Base-by-base conservation (phyloP, 306 rosid species). In the Quercus dentata region DNA sequence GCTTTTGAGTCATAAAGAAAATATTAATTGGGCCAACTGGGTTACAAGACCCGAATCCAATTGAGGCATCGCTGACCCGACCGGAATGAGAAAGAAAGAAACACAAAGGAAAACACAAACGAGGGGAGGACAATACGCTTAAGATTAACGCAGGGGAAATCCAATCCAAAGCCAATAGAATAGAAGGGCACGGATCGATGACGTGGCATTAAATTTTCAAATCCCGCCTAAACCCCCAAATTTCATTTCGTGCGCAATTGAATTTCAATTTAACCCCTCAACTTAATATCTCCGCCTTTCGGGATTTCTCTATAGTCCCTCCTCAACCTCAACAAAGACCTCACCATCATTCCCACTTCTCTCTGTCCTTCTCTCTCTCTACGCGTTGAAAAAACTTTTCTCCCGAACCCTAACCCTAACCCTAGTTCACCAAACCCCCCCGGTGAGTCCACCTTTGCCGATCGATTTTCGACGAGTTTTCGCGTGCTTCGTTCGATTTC, bases 181-280 rank as follows among this genome's bases (percentile, higher is more conserved):
- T 20, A 38, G 2, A 41, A 81, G 83, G 27, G 28, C 92, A 74
- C 78, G 89, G 89, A 92, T 92, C 73, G 63, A 15, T 86, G 92
- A 91, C 88, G 52, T 92, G 97, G 94, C 97, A 86, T 77, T 77
- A 51, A 89, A 90, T 77, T 88, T 89, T 85, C 81, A 86, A 86
- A 85, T 89, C 97, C 94, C 96, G 94, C 97, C 97, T 83, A 89
- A 92, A 91, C 93, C 94, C 91, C 85, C 76, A 10, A 52, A 71
- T 80, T 89, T 89, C 92, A 92, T 92, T 92, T 88, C 83, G 75
- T 79, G 75, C 73, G 86, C 91, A 92, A 87, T 92, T 92, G 92
- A 92, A 92, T 92, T 91, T 91, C 92, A 92, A 91, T 89, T 92
- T 91, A 78, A 85, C 81, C 71, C 58, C 28, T 41, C 49, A 71